Evolutionary conservation across 1,284 basidiomycete species (phyloP).

Genomic region (Phellinidium pouzarii): DNA sequence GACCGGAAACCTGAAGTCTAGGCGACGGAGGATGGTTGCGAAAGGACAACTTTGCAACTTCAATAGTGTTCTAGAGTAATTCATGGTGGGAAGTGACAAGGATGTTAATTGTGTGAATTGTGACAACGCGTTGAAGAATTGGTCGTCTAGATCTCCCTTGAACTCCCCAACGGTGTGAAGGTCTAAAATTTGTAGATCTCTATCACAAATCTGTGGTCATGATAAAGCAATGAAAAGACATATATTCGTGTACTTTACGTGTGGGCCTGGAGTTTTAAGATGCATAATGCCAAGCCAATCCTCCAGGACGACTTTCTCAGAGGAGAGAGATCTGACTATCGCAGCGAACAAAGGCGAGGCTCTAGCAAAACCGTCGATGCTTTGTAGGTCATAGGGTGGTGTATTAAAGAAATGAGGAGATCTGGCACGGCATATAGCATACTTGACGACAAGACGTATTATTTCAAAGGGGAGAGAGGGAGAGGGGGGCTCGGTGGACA

Average conservation of each 20-base stretch:
- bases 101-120: background rate
- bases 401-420: background rate
- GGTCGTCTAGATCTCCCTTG: background rate
- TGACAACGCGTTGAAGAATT: background rate
- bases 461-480: constrained; percentile 5
- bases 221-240: background rate
- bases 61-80: background rate
- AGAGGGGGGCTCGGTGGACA: background rate
- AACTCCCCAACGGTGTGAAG: too few species aligned
- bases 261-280: background rate
- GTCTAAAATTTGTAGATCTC: background rate
- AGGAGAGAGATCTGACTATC: background rate
- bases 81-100: background rate
- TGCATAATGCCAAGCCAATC: background rate
- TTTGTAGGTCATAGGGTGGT: background rate
- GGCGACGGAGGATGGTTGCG: background rate
- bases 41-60: background rate
- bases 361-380: constrained; percentile 7
- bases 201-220: background rate
- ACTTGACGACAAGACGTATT: background rate
- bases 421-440: background rate
- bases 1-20: background rate
- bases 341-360: constrained; percentile 1
- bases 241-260: background rate
- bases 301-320: background rate